Conservation (phyloP, 176 grass and related monocot genomes). For the Aegilops speltoides region DNA sequence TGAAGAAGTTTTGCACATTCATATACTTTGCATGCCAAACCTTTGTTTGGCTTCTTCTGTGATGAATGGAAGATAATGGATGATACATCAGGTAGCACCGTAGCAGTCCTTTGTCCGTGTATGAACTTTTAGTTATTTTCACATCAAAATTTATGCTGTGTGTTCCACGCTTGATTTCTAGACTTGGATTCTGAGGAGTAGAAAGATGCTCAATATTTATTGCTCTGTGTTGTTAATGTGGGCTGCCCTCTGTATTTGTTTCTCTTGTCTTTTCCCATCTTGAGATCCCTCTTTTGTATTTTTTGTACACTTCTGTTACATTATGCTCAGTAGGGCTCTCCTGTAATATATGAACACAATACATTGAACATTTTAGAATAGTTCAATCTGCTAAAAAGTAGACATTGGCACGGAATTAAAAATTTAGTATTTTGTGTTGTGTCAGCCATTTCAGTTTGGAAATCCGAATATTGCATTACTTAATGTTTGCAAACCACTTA, state of each 20-base stretch:
- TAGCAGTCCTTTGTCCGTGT: not conserved
- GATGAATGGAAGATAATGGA: not conserved
- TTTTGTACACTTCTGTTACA: constrained; percentile 4
- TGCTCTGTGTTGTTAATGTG: not conserved
- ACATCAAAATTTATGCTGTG: not conserved
- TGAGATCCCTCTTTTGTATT: not conserved
- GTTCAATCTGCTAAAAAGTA: constrained; percentile 22
- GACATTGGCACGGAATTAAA: not conserved
- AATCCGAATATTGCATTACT: not conserved
- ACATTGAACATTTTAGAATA: not conserved
- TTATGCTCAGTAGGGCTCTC: not conserved
- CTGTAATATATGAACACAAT: not conserved
- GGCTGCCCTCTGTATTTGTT: not conserved
- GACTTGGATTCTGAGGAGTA: not conserved
- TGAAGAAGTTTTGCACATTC: not conserved
- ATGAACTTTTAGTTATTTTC: not conserved
- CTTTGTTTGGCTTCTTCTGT: constrained; percentile 14
- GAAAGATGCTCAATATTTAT: not conserved
- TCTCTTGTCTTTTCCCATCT: not conserved
- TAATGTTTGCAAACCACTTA: not conserved
- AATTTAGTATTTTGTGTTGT: not conserved
- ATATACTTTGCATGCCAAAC: not conserved
- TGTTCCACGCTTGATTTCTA: not conserved
- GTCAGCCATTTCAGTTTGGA: not conserved
- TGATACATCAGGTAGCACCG: not conserved